Evolutionary conservation across 768 basidiomycete genomes (phyloP).

Genomic region (Macrolepiota dolichaula): DNA sequence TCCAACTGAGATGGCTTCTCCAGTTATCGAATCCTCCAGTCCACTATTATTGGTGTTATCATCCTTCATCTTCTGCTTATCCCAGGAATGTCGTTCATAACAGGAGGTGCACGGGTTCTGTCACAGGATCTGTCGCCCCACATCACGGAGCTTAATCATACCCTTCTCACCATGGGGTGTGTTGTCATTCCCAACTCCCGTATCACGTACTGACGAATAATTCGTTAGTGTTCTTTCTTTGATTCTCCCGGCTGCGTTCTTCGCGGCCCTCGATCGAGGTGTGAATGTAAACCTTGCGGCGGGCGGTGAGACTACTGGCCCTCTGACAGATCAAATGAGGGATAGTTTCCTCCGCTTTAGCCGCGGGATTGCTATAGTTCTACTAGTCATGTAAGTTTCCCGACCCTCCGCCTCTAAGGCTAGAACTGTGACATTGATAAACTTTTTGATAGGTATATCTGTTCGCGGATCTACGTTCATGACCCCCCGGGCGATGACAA

Average conservation of each 20-base stretch:
- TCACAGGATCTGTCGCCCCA: conserved; percentile 70
- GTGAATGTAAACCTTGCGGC: conserved; percentile 13
- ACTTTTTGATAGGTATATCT: conserved; percentile 46
- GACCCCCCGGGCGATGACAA: conserved; percentile 65
- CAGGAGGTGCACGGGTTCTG: conserved; percentile 63
- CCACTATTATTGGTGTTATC: conserved; percentile 69
- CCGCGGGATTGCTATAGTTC: conserved; percentile 59
- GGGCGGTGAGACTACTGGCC: conserved; percentile 16
- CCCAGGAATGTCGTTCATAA: conserved; percentile 68
- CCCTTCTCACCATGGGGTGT: conserved; percentile 67
- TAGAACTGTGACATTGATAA: background rate
- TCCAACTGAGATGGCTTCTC: background rate
- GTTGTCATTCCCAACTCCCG: conserved; percentile 11
- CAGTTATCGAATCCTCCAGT: conserved; percentile 62
- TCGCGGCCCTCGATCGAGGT: conserved; percentile 44
- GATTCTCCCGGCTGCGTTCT: conserved; percentile 65
- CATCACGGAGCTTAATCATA: conserved; percentile 63
- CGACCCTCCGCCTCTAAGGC: background rate
- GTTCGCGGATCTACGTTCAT: conserved; percentile 66
- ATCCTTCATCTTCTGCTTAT: conserved; percentile 71
- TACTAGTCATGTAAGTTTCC: conserved; percentile 52
- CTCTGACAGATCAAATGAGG: conserved; percentile 43
- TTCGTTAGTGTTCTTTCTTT: conserved; percentile 53
- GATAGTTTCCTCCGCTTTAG: conserved; percentile 56
- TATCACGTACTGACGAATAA: background rate